Evolutionary conservation across 148 eudicot genomes (phyloP).

Genomic region (Vaccinium macrocarpon): DNA sequence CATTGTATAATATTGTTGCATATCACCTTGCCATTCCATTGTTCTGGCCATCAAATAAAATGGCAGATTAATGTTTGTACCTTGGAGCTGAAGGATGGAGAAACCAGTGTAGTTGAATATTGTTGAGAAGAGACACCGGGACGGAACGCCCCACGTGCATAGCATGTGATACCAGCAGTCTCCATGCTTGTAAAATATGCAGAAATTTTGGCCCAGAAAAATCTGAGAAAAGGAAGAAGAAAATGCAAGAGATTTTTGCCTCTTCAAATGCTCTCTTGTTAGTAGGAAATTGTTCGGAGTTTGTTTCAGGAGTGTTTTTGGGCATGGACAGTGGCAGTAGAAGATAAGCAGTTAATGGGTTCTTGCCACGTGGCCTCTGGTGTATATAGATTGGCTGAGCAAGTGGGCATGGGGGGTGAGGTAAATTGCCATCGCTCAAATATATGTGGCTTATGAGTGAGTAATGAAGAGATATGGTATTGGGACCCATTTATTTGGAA

Average conservation of each 20-base stretch:
- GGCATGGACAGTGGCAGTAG: slow-evolving; percentile 16
- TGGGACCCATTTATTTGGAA: not conserved
- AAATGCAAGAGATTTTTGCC: slow-evolving; percentile 11
- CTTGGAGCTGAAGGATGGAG: slow-evolving; percentile 61
- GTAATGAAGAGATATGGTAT: not conserved
- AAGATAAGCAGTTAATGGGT: slow-evolving; percentile 62
- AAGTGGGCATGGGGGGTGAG: slow-evolving; percentile 22
- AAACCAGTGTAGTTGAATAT: slow-evolving; percentile 52
- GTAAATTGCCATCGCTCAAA: slow-evolving; percentile 43
- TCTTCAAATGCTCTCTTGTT: slow-evolving; percentile 12
- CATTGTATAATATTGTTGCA: no score
- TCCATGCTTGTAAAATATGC: slow-evolving; percentile 44
- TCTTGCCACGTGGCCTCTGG: slow-evolving; percentile 62
- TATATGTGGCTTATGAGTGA: slow-evolving; percentile 46
- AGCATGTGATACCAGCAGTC: slow-evolving; percentile 62
- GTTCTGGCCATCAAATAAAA: not conserved
- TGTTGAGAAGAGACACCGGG: slow-evolving; percentile 65
- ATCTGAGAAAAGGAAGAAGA: not conserved
- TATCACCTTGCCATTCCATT: not conserved
- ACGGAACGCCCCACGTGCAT: slow-evolving; percentile 54
- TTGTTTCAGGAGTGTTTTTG: not conserved
- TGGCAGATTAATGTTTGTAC: slow-evolving; percentile 23
- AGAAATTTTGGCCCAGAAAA: not conserved
- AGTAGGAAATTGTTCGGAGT: not conserved
- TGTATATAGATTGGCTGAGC: slow-evolving; percentile 34